Percentiles rank a stretch among this genome's conserved stretches.
These are phyloP conservation scores for Monilinia laxa DNA, from an alignment of 2,329 filamentous ascomycete genomes.

Conservation along the genomic window DNA sequence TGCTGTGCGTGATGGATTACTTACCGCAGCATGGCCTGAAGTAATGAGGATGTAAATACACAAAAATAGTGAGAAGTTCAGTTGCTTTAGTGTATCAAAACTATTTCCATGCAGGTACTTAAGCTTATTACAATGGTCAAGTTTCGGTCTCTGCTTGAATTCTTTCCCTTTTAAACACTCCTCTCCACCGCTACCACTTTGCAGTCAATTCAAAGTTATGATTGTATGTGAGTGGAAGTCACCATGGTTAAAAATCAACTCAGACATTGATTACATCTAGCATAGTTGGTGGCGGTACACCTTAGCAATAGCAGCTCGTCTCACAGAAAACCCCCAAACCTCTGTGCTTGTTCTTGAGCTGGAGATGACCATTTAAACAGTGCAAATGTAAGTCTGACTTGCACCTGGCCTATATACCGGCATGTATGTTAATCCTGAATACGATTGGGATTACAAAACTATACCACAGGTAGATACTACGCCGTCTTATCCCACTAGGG, in stretches of 20 bases:
- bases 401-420: neutral
- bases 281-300: constrained; percentile 7
- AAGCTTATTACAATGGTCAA: neutral
- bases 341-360: constrained; percentile 27
- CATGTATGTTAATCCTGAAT: constrained; percentile 30
- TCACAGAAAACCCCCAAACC: constrained; percentile 21
- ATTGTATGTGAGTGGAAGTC: constrained; percentile 3
- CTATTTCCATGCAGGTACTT: neutral
- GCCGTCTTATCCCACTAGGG: neutral
- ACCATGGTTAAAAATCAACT: neutral
- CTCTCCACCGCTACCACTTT: neutral
- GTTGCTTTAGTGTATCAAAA: neutral
- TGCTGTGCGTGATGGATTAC: neutral
- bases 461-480: constrained; percentile 16
- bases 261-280: neutral
- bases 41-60: neutral
- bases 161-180: neutral
- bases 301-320: constrained; percentile 25
- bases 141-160: neutral
- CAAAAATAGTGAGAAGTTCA: neutral
- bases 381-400: constrained; percentile 16
- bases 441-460: constrained; percentile 27
- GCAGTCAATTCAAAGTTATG: neutral
- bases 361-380: constrained; percentile 21
- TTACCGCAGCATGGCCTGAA: neutral